Evolutionary conservation across 2,329 filamentous ascomycete genomes (phyloP), one percentile per base, ranked within the genome.

Genomic region (Phoma herbarum): DNA sequence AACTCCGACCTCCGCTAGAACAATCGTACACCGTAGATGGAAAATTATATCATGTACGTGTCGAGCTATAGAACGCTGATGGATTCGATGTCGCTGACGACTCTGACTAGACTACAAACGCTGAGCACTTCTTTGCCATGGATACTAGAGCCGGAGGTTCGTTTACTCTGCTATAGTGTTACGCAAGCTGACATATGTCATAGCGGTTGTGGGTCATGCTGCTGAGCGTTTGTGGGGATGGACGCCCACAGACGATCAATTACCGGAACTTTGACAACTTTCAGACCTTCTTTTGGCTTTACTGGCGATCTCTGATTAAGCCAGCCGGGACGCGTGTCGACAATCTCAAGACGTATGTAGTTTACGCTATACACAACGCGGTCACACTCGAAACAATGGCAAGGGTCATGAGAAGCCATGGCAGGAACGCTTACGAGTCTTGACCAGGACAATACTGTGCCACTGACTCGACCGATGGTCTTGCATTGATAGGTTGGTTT

Each of bases 221-320:
- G n/a, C n/a, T n/a, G 11, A 43, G 11, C 52, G 37, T 9, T 12
- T 31, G n/a, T 48, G 26, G 45, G 37, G 37, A 12, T 28, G 20
- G 28, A 11, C 26, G 8, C 45, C 39, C 22, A 18, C 20, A 1
- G 43, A 57, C 2, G 58, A 56, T 7, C 63, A 71, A 22, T 65
- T 70, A 0, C 68, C 68, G 3, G 53, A 55, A 14, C 28, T 72
- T 1, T 46, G 50, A 1, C 42, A 26, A 2, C 25, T 59, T 11
- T 67, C 70, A 0, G 66, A 71, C 18, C 29, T 72, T 72, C 7
- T 60, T 64, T 39, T 71, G 66, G 70, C 54, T 31, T 1, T 64
- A 59, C 29, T 72, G 67, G 65, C 7, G 28, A 16, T 56, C 51
- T 1, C 52, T 64, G 0, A 64, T 67, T 18, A 46, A 33, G 2